Base-by-base conservation (phyloP, 768 basidiomycete species). In the Pulveroboletus sp. region DNA sequence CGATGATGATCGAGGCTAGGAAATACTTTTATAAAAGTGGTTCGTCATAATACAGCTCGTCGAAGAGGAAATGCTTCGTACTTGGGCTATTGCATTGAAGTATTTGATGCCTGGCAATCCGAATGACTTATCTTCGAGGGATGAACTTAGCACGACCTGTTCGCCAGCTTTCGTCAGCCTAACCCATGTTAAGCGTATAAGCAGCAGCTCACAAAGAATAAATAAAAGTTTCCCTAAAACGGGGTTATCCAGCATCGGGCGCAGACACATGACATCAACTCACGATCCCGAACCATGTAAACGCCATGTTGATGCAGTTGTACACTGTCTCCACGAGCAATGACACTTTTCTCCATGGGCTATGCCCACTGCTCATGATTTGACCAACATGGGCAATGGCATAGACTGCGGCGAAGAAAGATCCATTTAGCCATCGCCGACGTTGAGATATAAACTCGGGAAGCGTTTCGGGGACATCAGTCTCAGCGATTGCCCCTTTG, bases 381-480 rank as follows among this genome's bases (percentile, higher is more conserved):
- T 68, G 66, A 43, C 66, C 68, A 8, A 65, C 65, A 43, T 98
- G 93, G 4, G 89, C 89, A 38, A 97, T 81, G 3, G 95, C 89
- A 68, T 97, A 99, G 7, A 91, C 86, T 6, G 90, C 86, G 7
- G 93, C 94, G 60, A 97, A 97, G 72, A 97, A 92, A 2, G 91
- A 94, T 2, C 95, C 94, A 55, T 90, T 89, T 5, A 90, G 75
- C 88, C 85, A 94, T 56, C 93, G 82, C 43, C 93, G 79, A 6
- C 93, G 83, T 61, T 97, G 95, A 50, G 80, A 79, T 63, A 96
- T 97, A 65, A 96, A 97, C 68, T 97, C 95, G 4, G 93, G 84
- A 14, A 96, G 79, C 1, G 82, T 79, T 60, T 95, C 94, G 3
- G 94, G 94, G 6, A 97, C 94, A 67, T 97, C 93, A 0, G 93